Percentiles rank a stretch among this genome's conserved stretches.
Conservation (phyloP, 208 protist species). For the Crithidia acanthocephali region DNA sequence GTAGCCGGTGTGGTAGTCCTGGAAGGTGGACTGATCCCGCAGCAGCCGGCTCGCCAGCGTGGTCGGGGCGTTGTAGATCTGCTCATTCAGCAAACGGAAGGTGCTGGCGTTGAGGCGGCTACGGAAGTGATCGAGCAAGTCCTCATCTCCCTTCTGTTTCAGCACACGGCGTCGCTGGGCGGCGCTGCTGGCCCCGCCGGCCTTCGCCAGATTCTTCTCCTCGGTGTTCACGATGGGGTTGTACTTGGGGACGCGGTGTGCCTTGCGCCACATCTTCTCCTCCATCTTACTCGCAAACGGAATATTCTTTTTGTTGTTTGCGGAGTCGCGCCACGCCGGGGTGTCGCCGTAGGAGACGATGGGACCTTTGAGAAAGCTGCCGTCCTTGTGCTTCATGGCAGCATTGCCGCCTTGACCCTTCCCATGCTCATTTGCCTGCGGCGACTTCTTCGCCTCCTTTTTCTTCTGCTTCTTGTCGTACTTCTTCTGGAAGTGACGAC, state of each 20-base stretch:
- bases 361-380: constrained; percentile 74
- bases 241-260: constrained; percentile 62
- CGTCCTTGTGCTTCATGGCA: constrained; percentile 27
- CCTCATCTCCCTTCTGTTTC: constrained; percentile 71
- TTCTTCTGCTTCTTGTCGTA: constrained; percentile 67
- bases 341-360: constrained; percentile 63
- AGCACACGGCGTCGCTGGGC: constrained; percentile 84
- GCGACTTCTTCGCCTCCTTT: constrained; percentile 54
- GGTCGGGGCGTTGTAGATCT: constrained; percentile 88
- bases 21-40: constrained; percentile 71
- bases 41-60: constrained; percentile 81
- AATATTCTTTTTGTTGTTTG: constrained; percentile 76
- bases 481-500: constrained; percentile 71
- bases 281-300: constrained; percentile 69
- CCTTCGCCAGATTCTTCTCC: constrained; percentile 32
- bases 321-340: constrained; percentile 60
- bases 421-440: constrained; percentile 1
- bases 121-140: constrained; percentile 85
- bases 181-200: constrained; percentile 70
- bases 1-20: constrained; percentile 95
- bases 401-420: background rate
- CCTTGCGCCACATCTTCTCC: constrained; percentile 58
- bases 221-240: constrained; percentile 39
- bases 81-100: constrained; percentile 89
- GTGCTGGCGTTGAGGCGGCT: constrained; percentile 83